Evolutionary conservation across 1,284 basidiomycete genomes (phyloP).

Genomic region (Pterulicium gracile): DNA sequence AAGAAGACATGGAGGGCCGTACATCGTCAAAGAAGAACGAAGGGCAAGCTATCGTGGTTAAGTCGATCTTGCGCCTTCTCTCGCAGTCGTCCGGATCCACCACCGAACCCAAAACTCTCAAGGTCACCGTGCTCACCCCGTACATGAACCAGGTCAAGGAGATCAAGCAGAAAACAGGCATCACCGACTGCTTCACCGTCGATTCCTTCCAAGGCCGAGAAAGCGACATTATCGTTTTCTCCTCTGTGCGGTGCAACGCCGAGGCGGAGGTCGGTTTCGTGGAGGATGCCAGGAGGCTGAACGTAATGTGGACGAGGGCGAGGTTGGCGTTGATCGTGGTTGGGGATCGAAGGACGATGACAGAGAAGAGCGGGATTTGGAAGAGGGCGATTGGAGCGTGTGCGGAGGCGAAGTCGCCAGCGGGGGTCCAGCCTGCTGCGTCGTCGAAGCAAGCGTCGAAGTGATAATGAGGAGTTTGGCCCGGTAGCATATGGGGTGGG

Average conservation of each 20-base stretch:
- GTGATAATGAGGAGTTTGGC: too few species aligned
- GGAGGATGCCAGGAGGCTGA: slow-evolving; percentile 53
- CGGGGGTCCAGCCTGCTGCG: too few species aligned
- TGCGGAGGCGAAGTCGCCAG: too few species aligned
- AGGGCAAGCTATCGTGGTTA: slow-evolving; percentile 42
- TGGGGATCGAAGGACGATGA: slow-evolving; percentile 46
- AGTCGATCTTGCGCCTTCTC: slow-evolving; percentile 31
- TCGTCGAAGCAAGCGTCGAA: too few species aligned
- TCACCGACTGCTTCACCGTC: slow-evolving; percentile 44
- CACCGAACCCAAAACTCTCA: slow-evolving; percentile 15
- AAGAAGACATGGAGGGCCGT: slow-evolving; percentile 47
- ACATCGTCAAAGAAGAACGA: slow-evolving; percentile 42
- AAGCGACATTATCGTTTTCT: slow-evolving; percentile 62
- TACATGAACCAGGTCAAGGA: slow-evolving; percentile 44
- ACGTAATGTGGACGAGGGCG: slow-evolving; percentile 71
- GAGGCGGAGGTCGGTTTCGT: slow-evolving; percentile 59
- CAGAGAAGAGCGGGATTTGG: slow-evolving; percentile 37
- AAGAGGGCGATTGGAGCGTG: slow-evolving; percentile 29
- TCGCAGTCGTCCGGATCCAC: slow-evolving; percentile 12
- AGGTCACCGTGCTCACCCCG: slow-evolving; percentile 45
- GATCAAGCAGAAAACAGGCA: slow-evolving; percentile 28
- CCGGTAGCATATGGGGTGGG: too few species aligned
- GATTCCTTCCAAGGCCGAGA: slow-evolving; percentile 74
- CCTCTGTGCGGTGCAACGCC: slow-evolving; percentile 55
- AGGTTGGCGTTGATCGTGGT: slow-evolving; percentile 52